Evolutionary conservation across 352 stramenopile species (phyloP), one percentile per base, ranked within the genome.

Genomic region (Phytophthora macrochlamydospora): DNA sequence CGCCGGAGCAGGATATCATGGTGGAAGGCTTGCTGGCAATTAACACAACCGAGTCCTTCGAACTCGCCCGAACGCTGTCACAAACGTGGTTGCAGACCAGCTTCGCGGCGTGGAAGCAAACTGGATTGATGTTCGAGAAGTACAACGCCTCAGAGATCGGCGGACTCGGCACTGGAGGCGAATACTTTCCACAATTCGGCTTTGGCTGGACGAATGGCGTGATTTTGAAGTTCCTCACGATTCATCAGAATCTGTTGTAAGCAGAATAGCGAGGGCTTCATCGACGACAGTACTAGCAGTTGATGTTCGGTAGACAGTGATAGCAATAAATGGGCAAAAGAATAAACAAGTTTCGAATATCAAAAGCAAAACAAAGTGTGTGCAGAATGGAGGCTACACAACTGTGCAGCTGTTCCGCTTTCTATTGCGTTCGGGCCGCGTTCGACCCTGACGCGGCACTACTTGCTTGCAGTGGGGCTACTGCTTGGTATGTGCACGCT

Each of bases 121-220:
- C 82, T 29, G 83, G 85, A 11, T 68, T 90, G 54, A 96, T 97
- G 89, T 95, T 91, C 62, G 90, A 97, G 61, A 97, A 97, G 78
- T 96, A 95, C 69, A 91, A 96, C 60, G 81, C 87, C 28, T 79
- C 73, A 7, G 76, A 87, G 37, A 54, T 89, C 3, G 88, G 88
- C 32, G 79, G 78, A 0, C 69, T 92, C 5, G 87, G 89, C 35
- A 75, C 81, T 62, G 90, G 90, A 9, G 90, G 90, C 51, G 90
- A 97, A 71, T 97, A 97, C 67, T 89, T 92, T 28, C 83, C 87
- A 6, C 90, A 97, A 66, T 90, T 92, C 57, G 90, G 90, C 62
- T 97, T 97, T 62, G 88, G 86, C 56, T 96, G 88, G 88, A 89
- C 81, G 24, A 93, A 94, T 62, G 90, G 89, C 55, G 87, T 96